Conservation (phyloP, 2,329 filamentous ascomycete genomes). For the Trichoderma sp. region DNA sequence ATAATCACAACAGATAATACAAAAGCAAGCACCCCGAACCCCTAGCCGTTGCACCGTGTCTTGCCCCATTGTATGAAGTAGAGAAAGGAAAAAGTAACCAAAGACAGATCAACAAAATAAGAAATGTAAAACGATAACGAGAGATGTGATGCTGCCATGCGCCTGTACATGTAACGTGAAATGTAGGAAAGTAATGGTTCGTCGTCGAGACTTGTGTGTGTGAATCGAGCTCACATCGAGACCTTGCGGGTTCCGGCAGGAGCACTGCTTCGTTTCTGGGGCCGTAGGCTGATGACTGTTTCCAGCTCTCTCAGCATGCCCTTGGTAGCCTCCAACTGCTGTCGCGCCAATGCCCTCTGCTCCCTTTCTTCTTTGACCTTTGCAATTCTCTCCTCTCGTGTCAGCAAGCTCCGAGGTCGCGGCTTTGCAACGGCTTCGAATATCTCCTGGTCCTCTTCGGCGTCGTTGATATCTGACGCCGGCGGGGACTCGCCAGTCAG, state of each 20-base stretch:
- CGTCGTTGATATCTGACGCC: constrained; percentile 52
- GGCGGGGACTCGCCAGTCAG: constrained; percentile 69
- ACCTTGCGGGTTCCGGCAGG: constrained; percentile 38
- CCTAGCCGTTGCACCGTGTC: constrained; percentile 7
- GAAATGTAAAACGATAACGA: background rate
- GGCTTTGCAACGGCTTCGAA: constrained; percentile 85
- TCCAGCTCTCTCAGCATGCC: constrained; percentile 93
- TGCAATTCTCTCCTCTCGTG: constrained; percentile 80
- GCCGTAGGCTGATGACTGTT: constrained; percentile 70
- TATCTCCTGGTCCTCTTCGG: constrained; percentile 71
- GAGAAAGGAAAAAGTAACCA: background rate
- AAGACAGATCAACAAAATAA: background rate
- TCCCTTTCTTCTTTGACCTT: constrained; percentile 87
- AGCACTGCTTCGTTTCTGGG: constrained; percentile 40
- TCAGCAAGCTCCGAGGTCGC: constrained; percentile 67
- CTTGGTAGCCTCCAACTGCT: constrained; percentile 76
- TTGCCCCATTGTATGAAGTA: background rate
- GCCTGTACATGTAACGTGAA: constrained; percentile 14
- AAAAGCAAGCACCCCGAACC: constrained; percentile 9
- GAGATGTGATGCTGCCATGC: constrained; percentile 1
- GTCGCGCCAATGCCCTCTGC: constrained; percentile 66
- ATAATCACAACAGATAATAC: background rate
- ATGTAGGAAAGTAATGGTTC: background rate
- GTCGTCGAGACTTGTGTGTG: constrained; percentile 16
- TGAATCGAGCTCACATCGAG: constrained; percentile 39